Conservation (phyloP, 139 green algal genomes). For the Closterium sp. region DNA sequence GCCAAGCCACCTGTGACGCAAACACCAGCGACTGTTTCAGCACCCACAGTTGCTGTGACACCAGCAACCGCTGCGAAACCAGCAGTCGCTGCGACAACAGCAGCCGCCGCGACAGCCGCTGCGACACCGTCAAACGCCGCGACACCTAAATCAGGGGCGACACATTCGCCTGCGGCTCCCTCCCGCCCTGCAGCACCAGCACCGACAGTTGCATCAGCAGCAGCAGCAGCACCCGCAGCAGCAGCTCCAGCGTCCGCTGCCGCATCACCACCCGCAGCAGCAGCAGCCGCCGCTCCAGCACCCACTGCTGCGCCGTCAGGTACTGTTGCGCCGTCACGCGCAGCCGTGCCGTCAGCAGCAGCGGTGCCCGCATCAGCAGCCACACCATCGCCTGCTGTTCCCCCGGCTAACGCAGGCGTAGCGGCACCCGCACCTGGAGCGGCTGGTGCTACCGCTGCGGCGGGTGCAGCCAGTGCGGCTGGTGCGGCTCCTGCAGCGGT, state of each 20-base stretch:
- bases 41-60: not conserved
- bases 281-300: not conserved
- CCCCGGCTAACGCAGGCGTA: not conserved
- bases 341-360: not conserved
- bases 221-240: not conserved
- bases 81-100: too few relatives aligned
- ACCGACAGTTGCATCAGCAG: not conserved
- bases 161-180: too few relatives aligned
- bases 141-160: not conserved
- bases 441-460: too few relatives aligned
- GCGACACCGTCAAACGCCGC: too few relatives aligned
- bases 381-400: not conserved
- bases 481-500: too few relatives aligned
- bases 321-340: not conserved
- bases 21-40: not conserved
- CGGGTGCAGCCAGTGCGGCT: too few relatives aligned
- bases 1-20: not conserved
- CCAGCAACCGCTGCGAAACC: too few relatives aligned
- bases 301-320: not conserved
- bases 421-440: too few relatives aligned
- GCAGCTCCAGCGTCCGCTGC: not conserved
- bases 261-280: not conserved
- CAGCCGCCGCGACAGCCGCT: too few relatives aligned
- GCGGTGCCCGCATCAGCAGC: not conserved
- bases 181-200: too few relatives aligned